Evolutionary conservation across 257 asterid genomes (phyloP).

Genomic region (Solanum rostratum): DNA sequence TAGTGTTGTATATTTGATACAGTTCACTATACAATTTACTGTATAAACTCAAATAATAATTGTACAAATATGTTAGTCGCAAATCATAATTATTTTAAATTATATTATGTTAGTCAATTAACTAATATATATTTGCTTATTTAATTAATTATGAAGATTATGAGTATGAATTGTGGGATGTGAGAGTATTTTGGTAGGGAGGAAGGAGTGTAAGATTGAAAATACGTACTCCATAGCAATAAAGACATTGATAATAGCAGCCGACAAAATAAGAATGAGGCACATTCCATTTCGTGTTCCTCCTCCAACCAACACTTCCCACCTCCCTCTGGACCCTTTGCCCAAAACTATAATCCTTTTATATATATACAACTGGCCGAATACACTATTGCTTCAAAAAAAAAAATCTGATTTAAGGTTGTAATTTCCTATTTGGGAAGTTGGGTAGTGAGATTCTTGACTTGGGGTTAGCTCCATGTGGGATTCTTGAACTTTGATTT

Average conservation of each 20-base stretch:
- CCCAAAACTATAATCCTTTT: background rate
- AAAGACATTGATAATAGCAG: background rate
- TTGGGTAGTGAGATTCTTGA: background rate
- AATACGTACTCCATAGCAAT: too few relatives aligned
- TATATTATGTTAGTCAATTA: too few relatives aligned
- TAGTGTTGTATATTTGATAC: too few relatives aligned
- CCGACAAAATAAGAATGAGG: slow-evolving; percentile 3
- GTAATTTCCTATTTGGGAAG: background rate
- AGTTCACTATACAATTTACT: too few relatives aligned
- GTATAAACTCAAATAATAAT: too few relatives aligned
- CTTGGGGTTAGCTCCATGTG: slow-evolving; percentile 7
- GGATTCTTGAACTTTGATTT: slow-evolving; percentile 9
- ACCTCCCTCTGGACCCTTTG: background rate
- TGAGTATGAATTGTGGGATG: too few relatives aligned
- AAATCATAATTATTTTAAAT: too few relatives aligned
- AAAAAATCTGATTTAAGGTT: background rate
- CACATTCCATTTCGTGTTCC: slow-evolving; percentile 8
- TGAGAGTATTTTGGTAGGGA: too few relatives aligned
- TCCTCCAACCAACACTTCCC: slow-evolving; percentile 11
- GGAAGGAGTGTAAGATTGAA: too few relatives aligned
- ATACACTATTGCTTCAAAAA: background rate
- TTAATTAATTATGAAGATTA: too few relatives aligned
- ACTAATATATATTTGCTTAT: too few relatives aligned
- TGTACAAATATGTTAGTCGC: too few relatives aligned
- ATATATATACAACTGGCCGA: background rate